Evolutionary conservation across 371 early-diverging fungal species (phyloP), one percentile per base, ranked within the genome.

Genomic region (Apophysomyces sp.): DNA sequence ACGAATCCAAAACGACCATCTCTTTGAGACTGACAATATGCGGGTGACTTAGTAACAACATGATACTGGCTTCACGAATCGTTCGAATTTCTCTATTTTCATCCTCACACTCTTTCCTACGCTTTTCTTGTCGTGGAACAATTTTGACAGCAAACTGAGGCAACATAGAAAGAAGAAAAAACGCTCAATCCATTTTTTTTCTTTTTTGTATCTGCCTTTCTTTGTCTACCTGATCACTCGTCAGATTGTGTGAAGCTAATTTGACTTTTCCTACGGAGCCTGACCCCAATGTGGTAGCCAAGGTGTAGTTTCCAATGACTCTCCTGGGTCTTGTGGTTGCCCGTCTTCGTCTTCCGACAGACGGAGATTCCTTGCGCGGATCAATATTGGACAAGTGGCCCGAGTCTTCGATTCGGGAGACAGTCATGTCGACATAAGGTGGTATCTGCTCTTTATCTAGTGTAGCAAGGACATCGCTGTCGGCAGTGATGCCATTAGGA

Each of bases 261-360:
- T 96, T 95, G 61, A 99, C 99, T 71, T 93, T 93, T 57, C 95
- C 94, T 87, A 94, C 95, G 49, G 91, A 91, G 21, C 99, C 99
- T 39, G 91, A 91, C 24, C 98, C 99, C 30, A 98, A 77, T 2
- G 92, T 89, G 66, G 92, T 94, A 52, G 89, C 80, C 54, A 98
- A 81, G 63, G 82, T 84, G 69, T 92, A 98, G 55, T 89, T 84
- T 15, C 92, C 93, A 13, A 93, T 72, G 61, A 77, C 65, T 27
- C 73, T 69, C 29, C 78, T 67, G 16, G 78, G 80, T 51, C 41
- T 44, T 32, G 49, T 21, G 16, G 9, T 18, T 8, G 49, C 7
- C 49, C 49, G 49, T 21, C 21, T 44, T 16, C 49, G 49, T 21
- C 49, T 16, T 44, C 49, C 49, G 49, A n/a, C 21, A 21, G n/a